Base-by-base conservation (phyloP, 176 grass and related monocot species). In the Metroxylon sagu region DNA sequence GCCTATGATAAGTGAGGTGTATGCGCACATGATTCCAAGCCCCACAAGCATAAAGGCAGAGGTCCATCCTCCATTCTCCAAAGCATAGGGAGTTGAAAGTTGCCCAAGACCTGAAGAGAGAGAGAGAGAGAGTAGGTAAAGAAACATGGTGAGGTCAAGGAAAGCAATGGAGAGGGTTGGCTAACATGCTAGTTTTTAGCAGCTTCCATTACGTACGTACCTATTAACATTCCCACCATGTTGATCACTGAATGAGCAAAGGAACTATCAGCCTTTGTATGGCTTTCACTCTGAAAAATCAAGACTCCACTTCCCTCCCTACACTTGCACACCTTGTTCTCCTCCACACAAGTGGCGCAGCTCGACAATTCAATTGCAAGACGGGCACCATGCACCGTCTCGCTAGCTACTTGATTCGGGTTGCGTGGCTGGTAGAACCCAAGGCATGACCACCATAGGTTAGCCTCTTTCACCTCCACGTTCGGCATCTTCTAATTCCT, bases 221-320 rank as follows among this genome's bases (percentile, higher is more conserved):
- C 88, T 87, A 87, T 93, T 53, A 93, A 83, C 89, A 93, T 93
- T 17, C 83, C 89, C 17, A 87, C 63, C 89, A 93, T 93, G 61
- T 93, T 93, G 77, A 93, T 80, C 52, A 82, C 80, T 4, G 89
- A 78, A 15, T 84, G 89, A 26, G 67, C 61, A 68, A 87, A 93
- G 7, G 89, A 87, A 74, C 89, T 93, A 67, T 26, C 67, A 10
- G 66, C 70, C 51, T 73, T 81, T 53, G 60, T 73, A 18, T 76
- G 70, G 49, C 69, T 69, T 59, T 80, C 73, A 10, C 15, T 29
- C 60, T 43, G 21, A 29, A 74, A 25, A 30, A 16, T 68, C n/a
- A 31, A 12, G 5, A 66, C 57, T 30, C 35, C 39, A 26, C 39
- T 25, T 12, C 8, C 73, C 14, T 28, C 29, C 14, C 60, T 39